A percentile compares a stretch with the other conserved stretches of the same genome.
Evolutionary conservation across 495 filamentous ascomycete genomes (phyloP).

Genomic region (Acidiella bohemica): DNA sequence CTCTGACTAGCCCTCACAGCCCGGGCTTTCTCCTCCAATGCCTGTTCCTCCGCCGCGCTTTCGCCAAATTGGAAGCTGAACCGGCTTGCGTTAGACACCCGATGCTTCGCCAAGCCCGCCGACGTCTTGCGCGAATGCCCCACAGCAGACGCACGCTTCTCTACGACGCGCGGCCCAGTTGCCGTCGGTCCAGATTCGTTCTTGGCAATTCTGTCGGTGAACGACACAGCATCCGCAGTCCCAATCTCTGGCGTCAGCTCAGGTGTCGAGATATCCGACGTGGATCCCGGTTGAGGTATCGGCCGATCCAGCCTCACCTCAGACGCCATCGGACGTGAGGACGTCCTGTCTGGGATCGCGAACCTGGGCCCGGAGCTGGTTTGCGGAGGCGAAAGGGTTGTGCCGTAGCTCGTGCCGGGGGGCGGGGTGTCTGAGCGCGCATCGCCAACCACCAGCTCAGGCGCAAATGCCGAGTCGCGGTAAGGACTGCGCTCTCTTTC

Average conservation of each 20-base stretch:
- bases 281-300: neutral
- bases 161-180: slow-evolving; percentile 3
- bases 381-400: too few relatives aligned
- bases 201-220: neutral
- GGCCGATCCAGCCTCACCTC: neutral
- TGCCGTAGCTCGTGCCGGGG: too few relatives aligned
- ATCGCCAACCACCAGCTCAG: neutral
- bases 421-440: too few relatives aligned
- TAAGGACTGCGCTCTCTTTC: neutral
- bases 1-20: slow-evolving; percentile 23
- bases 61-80: slow-evolving; percentile 87
- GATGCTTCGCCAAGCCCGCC: slow-evolving; percentile 46
- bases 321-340: neutral
- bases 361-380: too few relatives aligned
- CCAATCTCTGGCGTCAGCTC: slow-evolving; percentile 9
- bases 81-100: slow-evolving; percentile 73
- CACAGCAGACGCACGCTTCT: slow-evolving; percentile 17
- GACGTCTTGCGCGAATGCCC: slow-evolving; percentile 17
- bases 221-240: slow-evolving; percentile 4
- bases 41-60: slow-evolving; percentile 66
- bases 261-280: slow-evolving; percentile 3
- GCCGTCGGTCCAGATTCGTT: neutral
- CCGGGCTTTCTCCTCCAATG: slow-evolving; percentile 72
- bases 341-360: neutral
- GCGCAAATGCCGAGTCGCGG: slow-evolving; percentile 2